phyloP scores from a whole-genome alignment of 176 grass and related monocot genomes.

The Olyra latifolia region DNA sequence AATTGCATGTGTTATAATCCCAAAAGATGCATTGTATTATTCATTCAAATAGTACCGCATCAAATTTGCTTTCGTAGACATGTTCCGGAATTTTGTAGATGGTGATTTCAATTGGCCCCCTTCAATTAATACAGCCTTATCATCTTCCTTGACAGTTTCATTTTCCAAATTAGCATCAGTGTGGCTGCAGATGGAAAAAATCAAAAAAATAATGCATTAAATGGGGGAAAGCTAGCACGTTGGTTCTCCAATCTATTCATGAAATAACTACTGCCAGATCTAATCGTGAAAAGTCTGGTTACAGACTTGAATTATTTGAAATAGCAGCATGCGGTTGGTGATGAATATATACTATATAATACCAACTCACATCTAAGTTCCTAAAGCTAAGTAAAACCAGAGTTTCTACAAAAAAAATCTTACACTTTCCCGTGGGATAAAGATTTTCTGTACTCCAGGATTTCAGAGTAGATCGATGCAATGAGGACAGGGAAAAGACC shows the following conservation, averaged over 20 bases:
- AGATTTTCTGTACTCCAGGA: conserved; percentile 51
- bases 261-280: conserved; percentile 1
- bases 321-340: not conserved
- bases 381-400: not conserved
- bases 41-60: conserved; percentile 35
- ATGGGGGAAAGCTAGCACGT: not conserved
- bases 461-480: conserved; percentile 70
- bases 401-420: conserved; percentile 24
- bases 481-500: conserved; percentile 62
- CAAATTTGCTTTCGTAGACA: conserved; percentile 53
- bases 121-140: conserved; percentile 56
- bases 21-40: conserved; percentile 8
- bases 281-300: not conserved
- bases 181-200: conserved; percentile 39
- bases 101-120: conserved; percentile 51
- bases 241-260: not conserved
- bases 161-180: conserved; percentile 56
- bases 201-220: conserved; percentile 18
- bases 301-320: not conserved
- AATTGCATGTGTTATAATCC: not conserved
- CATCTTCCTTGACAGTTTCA: conserved; percentile 45
- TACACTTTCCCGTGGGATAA: conserved; percentile 53
- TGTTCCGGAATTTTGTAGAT: conserved; percentile 51
- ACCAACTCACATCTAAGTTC: not conserved
- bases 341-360: not conserved